Percentiles rank a stretch among this genome's conserved stretches.
These are phyloP conservation scores for Papiliotrema laurentii DNA, from an alignment of 1,284 basidiomycete species.

Conservation along the genomic window DNA sequence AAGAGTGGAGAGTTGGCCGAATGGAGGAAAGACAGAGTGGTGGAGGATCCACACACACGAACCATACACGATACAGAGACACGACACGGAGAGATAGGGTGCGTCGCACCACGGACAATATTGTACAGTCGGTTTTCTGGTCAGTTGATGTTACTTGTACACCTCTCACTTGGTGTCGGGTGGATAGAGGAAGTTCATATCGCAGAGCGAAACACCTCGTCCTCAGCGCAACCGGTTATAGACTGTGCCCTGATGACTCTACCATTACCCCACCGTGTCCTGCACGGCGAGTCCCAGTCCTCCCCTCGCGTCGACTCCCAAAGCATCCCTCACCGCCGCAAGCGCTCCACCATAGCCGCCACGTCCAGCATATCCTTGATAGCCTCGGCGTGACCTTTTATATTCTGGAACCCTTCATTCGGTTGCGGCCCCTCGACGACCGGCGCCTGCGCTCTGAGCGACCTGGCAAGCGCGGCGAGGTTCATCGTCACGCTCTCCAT, in stretches of 20 bases:
- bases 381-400: slow-evolving; percentile 39
- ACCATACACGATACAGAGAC: neutral
- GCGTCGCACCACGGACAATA: neutral
- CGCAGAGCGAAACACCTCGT: too few relatives aligned
- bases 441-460: slow-evolving; percentile 16
- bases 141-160: too few relatives aligned
- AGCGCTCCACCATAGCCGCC: slow-evolving; percentile 15
- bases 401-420: slow-evolving; percentile 21
- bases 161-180: too few relatives aligned
- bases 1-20: neutral
- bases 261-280: neutral
- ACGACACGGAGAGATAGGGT: neutral
- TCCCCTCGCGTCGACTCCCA: neutral
- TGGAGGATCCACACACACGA: neutral
- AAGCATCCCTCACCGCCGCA: neutral
- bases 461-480: slow-evolving; percentile 18
- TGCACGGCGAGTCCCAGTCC: neutral
- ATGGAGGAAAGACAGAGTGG: neutral
- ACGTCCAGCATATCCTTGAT: slow-evolving; percentile 35
- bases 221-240: too few relatives aligned
- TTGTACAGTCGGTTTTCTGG: neutral
- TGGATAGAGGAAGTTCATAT: too few relatives aligned
- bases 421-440: neutral
- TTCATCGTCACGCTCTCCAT: slow-evolving; percentile 9
- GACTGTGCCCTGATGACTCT: neutral